Percentiles rank a stretch among this genome's conserved stretches.
Conservation (phyloP, 1,284 basidiomycete species). For the Trichosporon ovoides region DNA sequence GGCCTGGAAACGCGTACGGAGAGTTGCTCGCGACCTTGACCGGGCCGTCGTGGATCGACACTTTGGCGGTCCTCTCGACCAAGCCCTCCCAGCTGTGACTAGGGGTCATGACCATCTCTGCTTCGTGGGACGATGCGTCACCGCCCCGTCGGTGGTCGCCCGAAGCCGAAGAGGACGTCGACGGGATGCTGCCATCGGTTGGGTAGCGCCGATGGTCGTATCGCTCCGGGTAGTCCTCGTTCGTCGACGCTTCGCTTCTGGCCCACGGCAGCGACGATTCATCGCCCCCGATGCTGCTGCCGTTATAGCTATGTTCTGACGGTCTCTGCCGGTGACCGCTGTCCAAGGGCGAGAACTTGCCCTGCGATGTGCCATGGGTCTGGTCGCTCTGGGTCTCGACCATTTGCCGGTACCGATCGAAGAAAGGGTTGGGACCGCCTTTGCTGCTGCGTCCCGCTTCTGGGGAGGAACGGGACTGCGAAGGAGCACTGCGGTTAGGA, state of each 20-base stretch:
- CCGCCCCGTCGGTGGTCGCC: conserved; percentile 17
- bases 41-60: neutral
- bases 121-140: conserved; percentile 25
- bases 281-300: conserved; percentile 15
- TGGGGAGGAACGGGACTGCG: conserved; percentile 11
- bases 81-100: conserved; percentile 44
- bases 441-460: conserved; percentile 3
- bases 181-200: conserved; percentile 37
- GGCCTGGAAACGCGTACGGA: conserved; percentile 1
- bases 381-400: conserved; percentile 22
- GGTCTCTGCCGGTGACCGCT: conserved; percentile 1
- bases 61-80: conserved; percentile 21
- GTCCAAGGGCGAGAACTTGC: conserved; percentile 9
- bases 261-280: conserved; percentile 43
- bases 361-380: conserved; percentile 9
- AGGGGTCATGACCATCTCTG: conserved; percentile 45
- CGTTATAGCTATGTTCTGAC: neutral
- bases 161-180: conserved; percentile 28
- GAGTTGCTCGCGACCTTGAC: conserved; percentile 4
- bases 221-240: conserved; percentile 5
- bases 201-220: conserved; percentile 27
- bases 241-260: conserved; percentile 14
- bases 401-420: conserved; percentile 53
- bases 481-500: conserved; percentile 11
- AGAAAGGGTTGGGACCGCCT: conserved; percentile 44